Percentiles rank a stretch among this genome's conserved stretches.
Evolutionary conservation across 1,139 yeast genomes (phyloP).

Genomic region (Pichia sp.): DNA sequence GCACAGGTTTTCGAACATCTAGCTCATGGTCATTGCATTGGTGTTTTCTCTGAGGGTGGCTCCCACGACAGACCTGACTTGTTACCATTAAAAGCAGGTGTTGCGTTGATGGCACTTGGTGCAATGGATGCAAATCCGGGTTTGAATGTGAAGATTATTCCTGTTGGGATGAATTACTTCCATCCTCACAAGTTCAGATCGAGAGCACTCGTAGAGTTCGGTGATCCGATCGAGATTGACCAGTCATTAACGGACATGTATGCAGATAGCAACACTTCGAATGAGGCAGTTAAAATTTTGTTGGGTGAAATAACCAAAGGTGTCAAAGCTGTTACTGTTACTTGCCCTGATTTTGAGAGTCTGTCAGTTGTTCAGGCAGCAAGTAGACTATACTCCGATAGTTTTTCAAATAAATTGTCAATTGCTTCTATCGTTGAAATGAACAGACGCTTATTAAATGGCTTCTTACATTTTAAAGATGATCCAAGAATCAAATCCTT

Average conservation of each 20-base stretch:
- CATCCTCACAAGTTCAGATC: conserved; percentile 94
- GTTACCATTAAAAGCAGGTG: conserved; percentile 92
- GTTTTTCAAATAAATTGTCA: conserved; percentile 63
- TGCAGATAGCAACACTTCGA: conserved; percentile 56
- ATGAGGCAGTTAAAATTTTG: conserved; percentile 68
- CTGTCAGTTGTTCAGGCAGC: conserved; percentile 91
- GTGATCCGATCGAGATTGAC: conserved; percentile 75
- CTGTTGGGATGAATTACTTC: conserved; percentile 96
- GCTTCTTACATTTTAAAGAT: conserved; percentile 69
- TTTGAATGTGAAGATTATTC: conserved; percentile 78
- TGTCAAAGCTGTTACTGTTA: conserved; percentile 82
- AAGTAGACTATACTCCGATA: conserved; percentile 80
- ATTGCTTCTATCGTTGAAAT: conserved; percentile 81
- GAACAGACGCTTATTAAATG: conserved; percentile 78
- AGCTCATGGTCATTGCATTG: conserved; percentile 74
- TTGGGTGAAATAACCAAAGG: conserved; percentile 70
- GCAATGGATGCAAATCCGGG: conserved; percentile 72
- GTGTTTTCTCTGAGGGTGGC: conserved; percentile 98
- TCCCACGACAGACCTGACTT: conserved; percentile 91
- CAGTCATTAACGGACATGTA: conserved; percentile 62
- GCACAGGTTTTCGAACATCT: conserved; percentile 78
- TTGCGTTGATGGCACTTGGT: conserved; percentile 95
- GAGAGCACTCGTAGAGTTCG: conserved; percentile 92
- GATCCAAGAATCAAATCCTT: conserved; percentile 63
- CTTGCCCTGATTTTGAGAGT: conserved; percentile 89